Percentiles rank a stretch among this genome's conserved stretches.
Evolutionary conservation across 345 rosid species (phyloP).

Genomic region (Brassica napus): DNA sequence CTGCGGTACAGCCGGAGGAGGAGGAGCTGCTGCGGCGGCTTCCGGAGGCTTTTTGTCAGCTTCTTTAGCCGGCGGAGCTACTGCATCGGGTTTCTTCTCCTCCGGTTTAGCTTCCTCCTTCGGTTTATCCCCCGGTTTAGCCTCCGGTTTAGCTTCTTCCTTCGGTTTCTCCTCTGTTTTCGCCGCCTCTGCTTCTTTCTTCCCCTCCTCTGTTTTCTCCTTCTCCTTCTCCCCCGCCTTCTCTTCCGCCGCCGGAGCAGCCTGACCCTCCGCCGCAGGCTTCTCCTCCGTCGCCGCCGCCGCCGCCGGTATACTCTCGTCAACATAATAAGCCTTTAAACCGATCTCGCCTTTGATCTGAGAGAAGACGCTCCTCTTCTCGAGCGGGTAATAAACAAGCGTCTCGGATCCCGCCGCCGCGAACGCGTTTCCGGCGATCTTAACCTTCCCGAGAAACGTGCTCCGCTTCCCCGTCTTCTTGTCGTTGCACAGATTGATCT

Average conservation of each 20-base stretch:
- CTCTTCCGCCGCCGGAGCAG: slow-evolving; percentile 39
- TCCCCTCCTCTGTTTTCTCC: slow-evolving; percentile 31
- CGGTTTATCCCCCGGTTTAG: slow-evolving; percentile 35
- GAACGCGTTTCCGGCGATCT: slow-evolving; percentile 61
- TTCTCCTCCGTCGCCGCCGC: too few relatives aligned
- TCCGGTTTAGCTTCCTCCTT: slow-evolving; percentile 38
- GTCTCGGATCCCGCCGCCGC: slow-evolving; percentile 63
- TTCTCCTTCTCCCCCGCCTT: slow-evolving; percentile 31
- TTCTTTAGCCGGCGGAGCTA: slow-evolving; percentile 42
- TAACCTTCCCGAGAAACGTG: slow-evolving; percentile 76
- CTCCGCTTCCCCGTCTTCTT: slow-evolving; percentile 68
- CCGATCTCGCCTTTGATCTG: slow-evolving; percentile 88
- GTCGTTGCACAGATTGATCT: slow-evolving; percentile 80
- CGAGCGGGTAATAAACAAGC: slow-evolving; percentile 74
- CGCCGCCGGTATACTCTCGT: slow-evolving; percentile 56
- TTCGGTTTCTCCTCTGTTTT: slow-evolving; percentile 46
- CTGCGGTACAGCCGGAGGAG: slow-evolving; percentile 50
- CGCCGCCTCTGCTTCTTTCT: slow-evolving; percentile 38
- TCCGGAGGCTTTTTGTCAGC: too few relatives aligned
- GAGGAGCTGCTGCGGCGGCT: slow-evolving; percentile 30
- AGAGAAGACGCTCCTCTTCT: slow-evolving; percentile 86
- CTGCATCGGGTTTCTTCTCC: slow-evolving; percentile 36
- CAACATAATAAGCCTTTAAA: slow-evolving; percentile 64
- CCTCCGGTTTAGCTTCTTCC: slow-evolving; percentile 41
- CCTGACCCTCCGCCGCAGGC: slow-evolving; percentile 26